Percentiles rank a stretch among this genome's conserved stretches.
Conservation (phyloP, 1,284 basidiomycete species). For the Mycosarcoma maydis region DNA sequence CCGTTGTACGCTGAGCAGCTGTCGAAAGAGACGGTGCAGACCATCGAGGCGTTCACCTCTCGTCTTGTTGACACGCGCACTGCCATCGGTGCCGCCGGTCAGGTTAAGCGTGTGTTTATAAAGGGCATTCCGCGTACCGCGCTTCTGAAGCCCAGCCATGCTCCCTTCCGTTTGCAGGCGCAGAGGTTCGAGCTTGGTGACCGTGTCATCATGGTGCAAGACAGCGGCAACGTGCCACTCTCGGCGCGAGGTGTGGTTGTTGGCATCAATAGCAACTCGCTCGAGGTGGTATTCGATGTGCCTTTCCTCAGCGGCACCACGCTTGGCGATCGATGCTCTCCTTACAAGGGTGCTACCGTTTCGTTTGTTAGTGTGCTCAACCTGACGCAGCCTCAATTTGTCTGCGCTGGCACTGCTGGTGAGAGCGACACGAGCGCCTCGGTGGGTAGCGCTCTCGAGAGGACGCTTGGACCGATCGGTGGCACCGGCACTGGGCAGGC, state of each 20-base stretch:
- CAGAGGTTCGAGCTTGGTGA: constrained; percentile 94
- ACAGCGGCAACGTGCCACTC: constrained; percentile 88
- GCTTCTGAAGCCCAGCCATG: constrained; percentile 90
- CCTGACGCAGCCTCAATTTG: constrained; percentile 61
- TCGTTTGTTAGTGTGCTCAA: constrained; percentile 60
- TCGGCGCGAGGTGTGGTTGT: constrained; percentile 92
- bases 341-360: constrained; percentile 53
- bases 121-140: constrained; percentile 93
- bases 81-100: constrained; percentile 72
- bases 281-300: constrained; percentile 97
- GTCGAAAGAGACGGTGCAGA: constrained; percentile 72
- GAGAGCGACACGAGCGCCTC: constrained; percentile 38
- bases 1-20: constrained; percentile 91
- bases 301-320: constrained; percentile 93
- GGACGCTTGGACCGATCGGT: constrained; percentile 49
- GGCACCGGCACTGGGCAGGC: constrained; percentile 25
- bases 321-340: constrained; percentile 73
- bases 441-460: constrained; percentile 45
- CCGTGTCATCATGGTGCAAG: constrained; percentile 92
- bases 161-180: constrained; percentile 86
- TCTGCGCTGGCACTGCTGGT: constrained; percentile 33
- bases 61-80: constrained; percentile 68
- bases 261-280: constrained; percentile 79
- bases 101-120: constrained; percentile 88
- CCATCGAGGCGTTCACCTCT: constrained; percentile 78